A percentile compares a stretch with the other conserved stretches of the same genome.
These are phyloP conservation scores for Blastomyces silverae DNA, from an alignment of 2,329 filamentous ascomycete genomes.

Conservation along the genomic window DNA sequence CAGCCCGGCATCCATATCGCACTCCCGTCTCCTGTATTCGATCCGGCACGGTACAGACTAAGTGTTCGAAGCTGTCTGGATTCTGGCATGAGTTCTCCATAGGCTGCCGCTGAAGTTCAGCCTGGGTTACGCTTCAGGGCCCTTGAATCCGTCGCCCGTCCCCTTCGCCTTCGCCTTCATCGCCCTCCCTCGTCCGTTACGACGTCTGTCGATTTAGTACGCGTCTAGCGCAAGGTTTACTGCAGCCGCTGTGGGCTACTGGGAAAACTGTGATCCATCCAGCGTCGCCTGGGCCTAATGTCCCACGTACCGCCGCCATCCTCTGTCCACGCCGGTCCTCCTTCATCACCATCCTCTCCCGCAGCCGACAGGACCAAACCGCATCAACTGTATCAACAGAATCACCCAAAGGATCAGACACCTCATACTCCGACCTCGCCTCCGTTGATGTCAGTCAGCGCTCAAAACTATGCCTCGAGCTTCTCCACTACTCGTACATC, in stretches of 20 bases:
- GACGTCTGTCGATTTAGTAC: background rate
- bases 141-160: conserved; percentile 7
- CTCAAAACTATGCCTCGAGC: conserved; percentile 44
- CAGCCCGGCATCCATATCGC: conserved; percentile 9
- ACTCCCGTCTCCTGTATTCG: conserved; percentile 1
- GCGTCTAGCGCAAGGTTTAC: conserved; percentile 5
- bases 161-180: conserved; percentile 8
- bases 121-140: conserved; percentile 13
- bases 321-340: conserved; percentile 32
- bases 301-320: conserved; percentile 32
- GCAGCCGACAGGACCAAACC: conserved; percentile 35
- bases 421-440: conserved; percentile 31
- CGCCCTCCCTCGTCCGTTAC: background rate
- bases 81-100: conserved; percentile 17
- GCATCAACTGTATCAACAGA: conserved; percentile 21
- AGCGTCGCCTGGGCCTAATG: conserved; percentile 27
- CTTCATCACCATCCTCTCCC: conserved; percentile 41
- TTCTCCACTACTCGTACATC: conserved; percentile 42
- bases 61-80: conserved; percentile 1
- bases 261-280: conserved; percentile 4
- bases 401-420: conserved; percentile 18
- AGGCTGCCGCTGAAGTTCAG: conserved; percentile 13
- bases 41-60: background rate
- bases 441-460: conserved; percentile 47
- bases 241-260: conserved; percentile 3